Evolutionary conservation across 345 rosid species (phyloP).

Genomic region (Euphorbia lathyris): DNA sequence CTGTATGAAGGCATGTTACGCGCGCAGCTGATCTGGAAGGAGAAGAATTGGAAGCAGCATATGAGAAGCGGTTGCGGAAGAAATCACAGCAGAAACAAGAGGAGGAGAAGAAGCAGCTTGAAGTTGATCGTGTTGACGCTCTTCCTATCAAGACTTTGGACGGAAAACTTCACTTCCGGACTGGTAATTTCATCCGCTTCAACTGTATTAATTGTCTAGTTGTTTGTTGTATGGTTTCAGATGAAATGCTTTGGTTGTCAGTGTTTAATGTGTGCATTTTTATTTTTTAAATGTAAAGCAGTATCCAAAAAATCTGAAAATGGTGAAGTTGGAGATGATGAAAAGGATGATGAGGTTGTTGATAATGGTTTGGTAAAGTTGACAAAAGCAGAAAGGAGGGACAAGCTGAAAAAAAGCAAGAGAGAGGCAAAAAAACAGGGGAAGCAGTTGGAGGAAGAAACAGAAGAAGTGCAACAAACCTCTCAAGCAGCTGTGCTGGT

Average conservation of each 20-base stretch:
- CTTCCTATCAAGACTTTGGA: slow-evolving; percentile 84
- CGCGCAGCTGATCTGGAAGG: slow-evolving; percentile 57
- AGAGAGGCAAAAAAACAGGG: slow-evolving; percentile 72
- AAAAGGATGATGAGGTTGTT: slow-evolving; percentile 23
- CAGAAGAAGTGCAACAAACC: slow-evolving; percentile 44
- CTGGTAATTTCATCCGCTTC: slow-evolving; percentile 28
- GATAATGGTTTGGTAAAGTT: slow-evolving; percentile 40
- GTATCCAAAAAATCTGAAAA: slow-evolving; percentile 32
- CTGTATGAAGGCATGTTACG: slow-evolving; percentile 49
- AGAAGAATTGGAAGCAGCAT: slow-evolving; percentile 68
- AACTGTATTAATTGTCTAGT: neutral
- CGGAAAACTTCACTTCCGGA: slow-evolving; percentile 65
- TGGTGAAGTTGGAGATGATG: slow-evolving; percentile 25
- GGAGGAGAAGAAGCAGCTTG: slow-evolving; percentile 28
- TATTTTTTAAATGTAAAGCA: slow-evolving; percentile 18
- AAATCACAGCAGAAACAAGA: slow-evolving; percentile 17
- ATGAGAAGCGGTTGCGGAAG: slow-evolving; percentile 53
- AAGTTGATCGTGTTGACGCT: slow-evolving; percentile 69
- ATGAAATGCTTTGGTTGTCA: neutral
- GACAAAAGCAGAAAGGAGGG: slow-evolving; percentile 79
- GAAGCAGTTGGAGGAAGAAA: slow-evolving; percentile 36
- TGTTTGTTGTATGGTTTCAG: neutral
- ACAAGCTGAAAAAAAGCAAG: slow-evolving; percentile 66
- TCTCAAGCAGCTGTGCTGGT: slow-evolving; percentile 85
- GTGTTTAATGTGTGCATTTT: neutral